Conservation (phyloP, 345 rosid genomes). For the Melaleuca alternifolia region DNA sequence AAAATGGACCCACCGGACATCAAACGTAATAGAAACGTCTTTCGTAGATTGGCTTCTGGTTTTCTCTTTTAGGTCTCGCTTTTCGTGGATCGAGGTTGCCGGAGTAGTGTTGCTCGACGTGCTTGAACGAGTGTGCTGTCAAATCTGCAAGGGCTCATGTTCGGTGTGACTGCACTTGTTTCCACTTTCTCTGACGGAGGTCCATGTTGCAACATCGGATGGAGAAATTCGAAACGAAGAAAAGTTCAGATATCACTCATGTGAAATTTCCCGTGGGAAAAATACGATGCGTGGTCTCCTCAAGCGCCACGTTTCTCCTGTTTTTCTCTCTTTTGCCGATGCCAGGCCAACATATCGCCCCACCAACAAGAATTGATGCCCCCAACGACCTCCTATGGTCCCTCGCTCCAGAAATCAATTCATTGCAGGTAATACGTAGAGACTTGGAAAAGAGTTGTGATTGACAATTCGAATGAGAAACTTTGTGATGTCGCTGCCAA, state of each 20-base stretch:
- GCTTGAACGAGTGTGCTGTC: not conserved
- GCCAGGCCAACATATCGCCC: not conserved
- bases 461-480: not conserved
- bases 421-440: not conserved
- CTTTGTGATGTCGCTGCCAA: not conserved
- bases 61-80: not conserved
- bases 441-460: too few relatives aligned
- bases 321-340: not conserved
- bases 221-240: not conserved
- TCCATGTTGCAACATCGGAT: not conserved
- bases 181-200: not conserved
- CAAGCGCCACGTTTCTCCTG: not conserved
- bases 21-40: not conserved
- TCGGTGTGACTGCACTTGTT: not conserved
- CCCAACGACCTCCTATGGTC: not conserved
- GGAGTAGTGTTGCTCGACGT: not conserved
- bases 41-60: not conserved
- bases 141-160: not conserved
- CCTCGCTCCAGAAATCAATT: not conserved
- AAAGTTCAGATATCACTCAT: not conserved
- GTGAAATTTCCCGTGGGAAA: not conserved
- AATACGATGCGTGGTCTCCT: too few relatives aligned
- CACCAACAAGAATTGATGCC: not conserved
- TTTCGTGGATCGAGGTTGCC: not conserved
- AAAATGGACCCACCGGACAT: not conserved